Percentiles rank a stretch among this genome's conserved stretches.
Conservation (phyloP, 257 asterid species). For the Primulina tabacum region DNA sequence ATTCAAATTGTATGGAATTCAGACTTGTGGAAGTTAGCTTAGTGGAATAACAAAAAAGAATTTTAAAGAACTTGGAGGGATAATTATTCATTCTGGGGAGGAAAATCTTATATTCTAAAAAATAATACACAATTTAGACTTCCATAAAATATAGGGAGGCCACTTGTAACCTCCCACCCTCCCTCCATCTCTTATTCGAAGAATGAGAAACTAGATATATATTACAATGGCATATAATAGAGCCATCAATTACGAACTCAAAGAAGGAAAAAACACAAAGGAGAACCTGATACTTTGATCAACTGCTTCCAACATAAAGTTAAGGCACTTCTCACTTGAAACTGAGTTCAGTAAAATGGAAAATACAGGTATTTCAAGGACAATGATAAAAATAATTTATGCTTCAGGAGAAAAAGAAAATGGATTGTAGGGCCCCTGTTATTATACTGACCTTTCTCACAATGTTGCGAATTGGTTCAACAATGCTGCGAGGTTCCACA, state of each 20-base stretch:
- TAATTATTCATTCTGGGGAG: background rate
- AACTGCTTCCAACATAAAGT: background rate
- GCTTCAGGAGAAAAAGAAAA: background rate
- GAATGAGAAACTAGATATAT: too few relatives aligned
- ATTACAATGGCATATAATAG: too few relatives aligned
- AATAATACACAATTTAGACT: too few relatives aligned
- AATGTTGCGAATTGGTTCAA: constrained; percentile 89
- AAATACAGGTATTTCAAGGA: background rate
- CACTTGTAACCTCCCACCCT: too few relatives aligned
- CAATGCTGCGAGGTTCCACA: constrained; percentile 91
- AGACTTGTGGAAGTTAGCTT: background rate
- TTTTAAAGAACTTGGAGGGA: too few relatives aligned
- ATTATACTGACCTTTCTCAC: constrained; percentile 64
- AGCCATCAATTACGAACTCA: too few relatives aligned
- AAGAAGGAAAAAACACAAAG: background rate
- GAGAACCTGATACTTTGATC: background rate
- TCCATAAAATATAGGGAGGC: background rate
- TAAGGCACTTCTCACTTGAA: background rate
- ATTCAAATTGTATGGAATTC: background rate
- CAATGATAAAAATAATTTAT: too few relatives aligned
- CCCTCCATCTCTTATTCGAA: too few relatives aligned
- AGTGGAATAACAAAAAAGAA: too few relatives aligned
- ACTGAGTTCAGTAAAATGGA: background rate
- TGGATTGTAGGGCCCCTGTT: background rate
- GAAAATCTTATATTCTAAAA: too few relatives aligned